phyloP scores from a whole-genome alignment of 192 early-diverging fungal species.

The Backusella psychrophila region DNA sequence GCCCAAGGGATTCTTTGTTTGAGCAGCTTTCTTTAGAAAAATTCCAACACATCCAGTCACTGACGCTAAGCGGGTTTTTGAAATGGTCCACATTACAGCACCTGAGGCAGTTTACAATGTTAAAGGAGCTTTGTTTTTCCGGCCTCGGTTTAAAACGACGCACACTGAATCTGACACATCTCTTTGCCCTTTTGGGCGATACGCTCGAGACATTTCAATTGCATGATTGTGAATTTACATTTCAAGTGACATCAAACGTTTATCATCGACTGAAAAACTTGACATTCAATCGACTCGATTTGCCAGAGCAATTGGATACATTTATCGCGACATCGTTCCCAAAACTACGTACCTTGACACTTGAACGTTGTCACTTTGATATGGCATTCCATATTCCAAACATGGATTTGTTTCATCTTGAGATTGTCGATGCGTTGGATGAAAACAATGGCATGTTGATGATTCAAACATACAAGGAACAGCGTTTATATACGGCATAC shows the following conservation, averaged over 20 bases:
- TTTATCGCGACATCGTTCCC: neutral
- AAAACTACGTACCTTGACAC: neutral
- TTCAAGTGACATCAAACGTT: neutral
- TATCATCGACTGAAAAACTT: neutral
- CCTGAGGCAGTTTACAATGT: neutral
- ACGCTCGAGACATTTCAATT: neutral
- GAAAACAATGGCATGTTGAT: neutral
- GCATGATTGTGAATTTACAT: neutral
- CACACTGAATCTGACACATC: neutral
- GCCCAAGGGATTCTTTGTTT: neutral
- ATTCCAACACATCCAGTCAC: neutral
- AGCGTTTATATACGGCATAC: neutral
- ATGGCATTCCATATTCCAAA: neutral
- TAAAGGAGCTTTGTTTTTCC: neutral
- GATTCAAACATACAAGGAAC: neutral
- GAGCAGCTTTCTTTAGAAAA: neutral
- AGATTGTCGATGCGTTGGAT: neutral
- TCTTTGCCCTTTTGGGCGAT: neutral
- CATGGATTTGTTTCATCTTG: neutral
- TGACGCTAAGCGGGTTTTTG: neutral
- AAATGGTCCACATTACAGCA: neutral
- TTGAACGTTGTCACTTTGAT: neutral
- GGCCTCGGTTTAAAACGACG: neutral
- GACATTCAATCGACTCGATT: neutral
- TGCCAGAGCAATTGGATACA: neutral